Base-by-base conservation (phyloP, 495 filamentous ascomycete genomes). In the Tuber brumale region DNA sequence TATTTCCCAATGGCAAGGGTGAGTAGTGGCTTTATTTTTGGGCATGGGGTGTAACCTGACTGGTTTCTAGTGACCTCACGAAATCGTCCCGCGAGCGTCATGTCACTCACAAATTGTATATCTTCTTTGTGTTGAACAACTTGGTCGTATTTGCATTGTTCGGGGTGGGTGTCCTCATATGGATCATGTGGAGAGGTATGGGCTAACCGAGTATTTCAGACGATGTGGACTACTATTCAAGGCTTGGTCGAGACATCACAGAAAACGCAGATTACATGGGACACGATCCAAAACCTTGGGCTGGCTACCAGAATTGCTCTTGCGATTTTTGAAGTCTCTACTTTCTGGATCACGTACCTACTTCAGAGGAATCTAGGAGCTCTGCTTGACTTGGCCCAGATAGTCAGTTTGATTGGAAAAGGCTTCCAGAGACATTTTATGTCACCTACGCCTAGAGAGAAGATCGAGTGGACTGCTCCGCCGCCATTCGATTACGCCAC, bases 71-170 rank as follows among this genome's bases (percentile, higher is more conserved):
- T 76, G 95, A 97, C 83, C 87, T 90, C 76, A 96, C 93, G 57
- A 98, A 97, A 83, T 96, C 94, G 5, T 92, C 92, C 31, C 89
- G 95, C 46, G 95, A 99, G 80, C 89, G 93, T n/a, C 94, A 98
- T 83, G 95, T 99, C 78, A 88, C 94, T 42, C 89, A 89, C 72
- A 95, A 97, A 82, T 88, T 99, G 3, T 99, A 97, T 84, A 87
- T 93, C 21, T 99, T 99, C 85, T 98, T 98, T 85, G 89, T 98
- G 70, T 93, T 99, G 88, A 99, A 99, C 87, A 97, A 98, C 83
- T 85, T 98, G 70, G 84, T 98, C 80, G 90, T 98, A 75, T 97
- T 97, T 85, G 96, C 94, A 31, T 85, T 97, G 27, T 99, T 99
- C 84, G 86, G 87, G 80, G 77, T 77, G 72, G n/a, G 75, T 72